phyloP scores from a whole-genome alignment of 1,284 basidiomycete genomes.

The Tetrapyrgos nigripes region DNA sequence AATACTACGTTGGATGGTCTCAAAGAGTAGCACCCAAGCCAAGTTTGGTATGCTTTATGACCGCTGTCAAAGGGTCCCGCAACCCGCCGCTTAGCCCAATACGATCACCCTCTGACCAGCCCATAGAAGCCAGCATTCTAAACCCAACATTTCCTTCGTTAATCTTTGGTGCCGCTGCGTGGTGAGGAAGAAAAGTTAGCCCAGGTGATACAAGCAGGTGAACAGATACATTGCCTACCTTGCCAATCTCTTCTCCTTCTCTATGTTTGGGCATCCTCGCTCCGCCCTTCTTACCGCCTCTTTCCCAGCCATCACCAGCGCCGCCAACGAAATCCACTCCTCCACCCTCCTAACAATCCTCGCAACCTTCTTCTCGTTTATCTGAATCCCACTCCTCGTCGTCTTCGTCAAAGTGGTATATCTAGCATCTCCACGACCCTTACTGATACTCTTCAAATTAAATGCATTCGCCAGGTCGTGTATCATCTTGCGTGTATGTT shows the following conservation, averaged over 20 bases:
- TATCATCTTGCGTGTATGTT: conserved; percentile 69
- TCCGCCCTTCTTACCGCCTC: conserved; percentile 34
- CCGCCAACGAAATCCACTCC: conserved; percentile 38
- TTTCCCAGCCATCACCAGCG: conserved; percentile 29
- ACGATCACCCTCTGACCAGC: conserved; percentile 73
- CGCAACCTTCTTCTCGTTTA: conserved; percentile 66
- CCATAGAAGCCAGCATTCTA: conserved; percentile 78
- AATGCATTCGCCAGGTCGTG: conserved; percentile 84
- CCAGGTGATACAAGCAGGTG: conserved; percentile 7
- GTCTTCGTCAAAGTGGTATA: conserved; percentile 79
- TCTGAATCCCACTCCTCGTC: conserved; percentile 52
- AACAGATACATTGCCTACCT: conserved; percentile 44
- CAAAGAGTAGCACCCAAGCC: conserved; percentile 64
- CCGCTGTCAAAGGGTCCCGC: conserved; percentile 70
- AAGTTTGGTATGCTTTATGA: conserved; percentile 78
- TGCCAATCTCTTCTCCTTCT: conserved; percentile 82
- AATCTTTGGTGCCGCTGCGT: conserved; percentile 76
- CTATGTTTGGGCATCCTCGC: conserved; percentile 50
- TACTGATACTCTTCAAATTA: conserved; percentile 77
- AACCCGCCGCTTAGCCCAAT: conserved; percentile 68
- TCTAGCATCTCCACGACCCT: conserved; percentile 67
- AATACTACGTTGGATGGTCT: too few relatives aligned
- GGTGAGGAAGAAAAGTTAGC: background rate
- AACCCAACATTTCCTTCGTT: conserved; percentile 76
- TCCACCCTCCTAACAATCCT: conserved; percentile 53